Evolutionary conservation across 2,329 filamentous ascomycete species (phyloP), one percentile per base, ranked within the genome.

Genomic region (Aspergillus brunneoviolaceus): DNA sequence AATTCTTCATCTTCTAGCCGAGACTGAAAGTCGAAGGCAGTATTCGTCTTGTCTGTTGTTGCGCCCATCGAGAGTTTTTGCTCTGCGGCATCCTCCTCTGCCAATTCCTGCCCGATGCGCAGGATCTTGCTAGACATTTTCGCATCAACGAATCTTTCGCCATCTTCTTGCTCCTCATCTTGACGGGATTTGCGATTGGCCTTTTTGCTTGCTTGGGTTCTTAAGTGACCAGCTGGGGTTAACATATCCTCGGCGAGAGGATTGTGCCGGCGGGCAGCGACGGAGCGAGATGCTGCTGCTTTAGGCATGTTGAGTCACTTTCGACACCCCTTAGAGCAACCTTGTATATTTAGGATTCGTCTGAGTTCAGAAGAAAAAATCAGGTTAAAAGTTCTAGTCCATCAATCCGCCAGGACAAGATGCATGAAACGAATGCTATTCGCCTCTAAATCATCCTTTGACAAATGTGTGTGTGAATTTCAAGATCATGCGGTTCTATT

Each of bases 41-140:
- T 76, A 67, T 89, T 88, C 21, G 79, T 74, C 60, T 80, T 72
- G 62, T 77, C 71, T 62, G 79, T 66, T 66, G 79, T 73, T 66
- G 78, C 69, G 62, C 73, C 64, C 67, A 74, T 66, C 35, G 67
- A 70, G 21, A 71, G 69, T 33, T 66, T 70, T 39, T 70, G 70
- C 66, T 86, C 82, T 35, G 81, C 80, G 59, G 84, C 84, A 58
- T 94, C 91, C 74, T 98, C 94, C 48, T 95, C 91, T 14, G 87
- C 89, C 14, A 99, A 82, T 72, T 96, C 91, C 70, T 93, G 90
- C 58, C 94, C 94, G 69, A 98, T 91, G 67, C 90, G 87, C 62
- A 99, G 75, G 73, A 99, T 99, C 70, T 91, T 92, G 68, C 88
- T 85, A 59, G 94, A 96, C 19, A 93, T 88, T 74, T 91, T 93